Evolutionary conservation across 768 basidiomycete species (phyloP), one percentile per base, ranked within the genome.

Genomic region (Trametes coccinea): DNA sequence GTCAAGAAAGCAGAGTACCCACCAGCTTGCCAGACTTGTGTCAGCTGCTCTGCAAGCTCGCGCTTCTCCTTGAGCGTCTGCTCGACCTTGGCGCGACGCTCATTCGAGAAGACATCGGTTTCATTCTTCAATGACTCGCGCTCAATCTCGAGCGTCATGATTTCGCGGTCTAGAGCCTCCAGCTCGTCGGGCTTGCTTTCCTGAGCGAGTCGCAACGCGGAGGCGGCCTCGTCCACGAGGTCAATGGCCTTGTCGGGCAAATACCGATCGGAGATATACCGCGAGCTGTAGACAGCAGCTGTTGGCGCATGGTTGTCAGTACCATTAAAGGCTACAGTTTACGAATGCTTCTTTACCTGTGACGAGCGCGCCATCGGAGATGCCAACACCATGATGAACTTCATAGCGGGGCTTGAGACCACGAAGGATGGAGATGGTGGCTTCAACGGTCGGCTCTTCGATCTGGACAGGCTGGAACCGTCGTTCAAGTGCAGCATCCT

Each of bases 171-270:
- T 10, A 95, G 81, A 0, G 80, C 79, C 70, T 97, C 93, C 0
- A 96, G 80, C 57, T 88, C 88, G 56, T 93, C 89, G 0, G 94
- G 94, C 69, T 94, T 93, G 34, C 85, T 88, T 70, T 94, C 92
- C 69, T 95, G 94, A 0, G 93, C 90, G 3, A 97, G 84, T 0
- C 93, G 85, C 4, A 98, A 79, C 0, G 92, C 82, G 2, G 92
- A 91, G 0, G 92, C 90, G 3, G 95, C 95, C 74, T 98, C 96
- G 73, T 98, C 96, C 0, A 98, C 85, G 2, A 97, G 81, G 72
- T 96, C 93, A 45, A 93, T 92, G 9, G 92, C 90, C 71, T 95
- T 95, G 75, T 97, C 94, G 0, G 94, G 94, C 1, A 96, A 80
- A 72, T 84, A 95, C 3, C 93, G 82, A 71, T 93, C 91, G 0